A percentile compares a stretch with the other conserved stretches of the same genome.
Conservation (phyloP, 805 yeast genomes). For the Metschnikowia matae region DNA sequence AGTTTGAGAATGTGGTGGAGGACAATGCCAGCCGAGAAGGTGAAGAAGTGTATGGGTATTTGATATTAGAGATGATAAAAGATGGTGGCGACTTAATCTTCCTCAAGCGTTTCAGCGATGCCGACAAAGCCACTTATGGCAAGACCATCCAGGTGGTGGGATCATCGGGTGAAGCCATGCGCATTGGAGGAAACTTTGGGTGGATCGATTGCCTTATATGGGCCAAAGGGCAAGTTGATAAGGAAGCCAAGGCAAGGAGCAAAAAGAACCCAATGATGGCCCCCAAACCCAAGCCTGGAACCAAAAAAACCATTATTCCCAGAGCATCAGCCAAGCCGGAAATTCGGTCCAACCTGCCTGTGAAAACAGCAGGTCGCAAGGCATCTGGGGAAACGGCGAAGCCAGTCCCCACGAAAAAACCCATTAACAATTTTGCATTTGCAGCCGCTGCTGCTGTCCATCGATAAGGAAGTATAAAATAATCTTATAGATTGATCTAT, state of each 20-base stretch:
- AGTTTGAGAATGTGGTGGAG: slow-evolving; percentile 44
- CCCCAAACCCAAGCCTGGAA: not conserved
- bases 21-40: slow-evolving; percentile 26
- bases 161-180: slow-evolving; percentile 24
- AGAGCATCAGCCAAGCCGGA: not conserved
- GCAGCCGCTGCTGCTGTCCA: slow-evolving; percentile 46
- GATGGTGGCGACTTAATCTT: slow-evolving; percentile 53
- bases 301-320: not conserved
- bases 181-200: slow-evolving; percentile 45
- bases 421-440: slow-evolving; percentile 36
- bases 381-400: not conserved
- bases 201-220: slow-evolving; percentile 71
- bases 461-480: slow-evolving; percentile 2
- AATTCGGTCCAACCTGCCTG: not conserved
- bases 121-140: slow-evolving; percentile 28
- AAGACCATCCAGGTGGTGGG: slow-evolving; percentile 28
- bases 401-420: slow-evolving; percentile 6
- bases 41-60: slow-evolving; percentile 51
- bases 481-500: not conserved
- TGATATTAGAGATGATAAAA: slow-evolving; percentile 58
- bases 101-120: slow-evolving; percentile 35
- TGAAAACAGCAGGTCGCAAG: slow-evolving; percentile 1
- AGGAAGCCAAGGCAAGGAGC: slow-evolving; percentile 5
- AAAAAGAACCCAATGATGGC: not conserved
- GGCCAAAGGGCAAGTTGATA: slow-evolving; percentile 50